These are phyloP conservation scores for Suaeda aralocaspica DNA, from an alignment of 148 eudicot species.

Conservation along the genomic window DNA sequence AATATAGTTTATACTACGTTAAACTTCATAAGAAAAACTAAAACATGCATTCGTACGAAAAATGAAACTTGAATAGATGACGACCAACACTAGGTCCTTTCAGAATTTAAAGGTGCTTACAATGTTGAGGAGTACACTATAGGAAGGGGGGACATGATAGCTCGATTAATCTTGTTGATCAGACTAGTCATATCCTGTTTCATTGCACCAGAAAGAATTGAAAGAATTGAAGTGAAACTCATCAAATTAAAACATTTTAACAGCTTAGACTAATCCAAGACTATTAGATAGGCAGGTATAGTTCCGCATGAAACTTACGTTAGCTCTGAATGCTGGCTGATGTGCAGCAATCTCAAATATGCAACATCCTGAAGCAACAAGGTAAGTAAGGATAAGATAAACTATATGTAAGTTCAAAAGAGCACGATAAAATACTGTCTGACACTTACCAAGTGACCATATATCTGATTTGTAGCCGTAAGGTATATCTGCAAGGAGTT, in stretches of 20 bases:
- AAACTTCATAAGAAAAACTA: neutral
- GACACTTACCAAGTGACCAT: constrained; percentile 80
- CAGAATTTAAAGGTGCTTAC: constrained; percentile 43
- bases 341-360: constrained; percentile 97
- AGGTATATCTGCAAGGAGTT: constrained; percentile 77
- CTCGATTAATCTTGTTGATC: constrained; percentile 82
- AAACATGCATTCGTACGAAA: constrained; percentile 7
- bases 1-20: neutral
- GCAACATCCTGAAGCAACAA: constrained; percentile 63
- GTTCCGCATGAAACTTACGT: constrained; percentile 45
- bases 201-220: constrained; percentile 1
- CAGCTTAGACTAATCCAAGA: neutral
- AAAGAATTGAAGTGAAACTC: no score
- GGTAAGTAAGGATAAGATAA: constrained; percentile 4
- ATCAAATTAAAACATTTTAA: neutral
- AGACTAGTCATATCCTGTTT: constrained; percentile 80
- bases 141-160: constrained; percentile 73
- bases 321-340: constrained; percentile 84
- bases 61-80: neutral
- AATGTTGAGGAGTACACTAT: constrained; percentile 66
- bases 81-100: neutral
- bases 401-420: neutral
- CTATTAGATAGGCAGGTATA: neutral
- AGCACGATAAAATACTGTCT: neutral
- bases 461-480: constrained; percentile 93